Conservation (phyloP, 495 filamentous ascomycete species). For the Tuber microsphaerosporum region DNA sequence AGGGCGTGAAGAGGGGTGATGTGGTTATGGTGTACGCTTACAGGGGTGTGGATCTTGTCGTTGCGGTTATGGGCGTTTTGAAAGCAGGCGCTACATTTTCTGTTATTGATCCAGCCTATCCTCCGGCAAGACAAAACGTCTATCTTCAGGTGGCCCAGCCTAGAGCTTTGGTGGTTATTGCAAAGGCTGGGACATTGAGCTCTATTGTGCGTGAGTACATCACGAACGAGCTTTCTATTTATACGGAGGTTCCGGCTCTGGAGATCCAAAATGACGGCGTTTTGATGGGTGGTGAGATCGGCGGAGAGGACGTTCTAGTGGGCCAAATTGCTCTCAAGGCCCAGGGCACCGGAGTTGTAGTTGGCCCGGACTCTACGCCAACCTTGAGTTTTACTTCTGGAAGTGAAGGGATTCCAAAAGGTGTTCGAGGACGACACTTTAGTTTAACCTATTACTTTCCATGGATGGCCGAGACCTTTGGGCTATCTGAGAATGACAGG, state of each 20-base stretch:
- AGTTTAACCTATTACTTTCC: constrained; percentile 77
- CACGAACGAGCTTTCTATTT: constrained; percentile 61
- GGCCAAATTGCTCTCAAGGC: constrained; percentile 50
- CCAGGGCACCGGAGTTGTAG: constrained; percentile 60
- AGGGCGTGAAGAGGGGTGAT: constrained; percentile 70
- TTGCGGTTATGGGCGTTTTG: constrained; percentile 57
- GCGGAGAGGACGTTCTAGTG: constrained; percentile 61
- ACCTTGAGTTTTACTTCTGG: constrained; percentile 82
- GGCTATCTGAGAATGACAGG: constrained; percentile 62
- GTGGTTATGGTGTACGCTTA: constrained; percentile 92
- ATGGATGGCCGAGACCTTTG: constrained; percentile 86
- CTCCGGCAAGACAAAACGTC: constrained; percentile 77
- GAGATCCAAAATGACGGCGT: constrained; percentile 66
- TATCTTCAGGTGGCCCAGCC: constrained; percentile 86
- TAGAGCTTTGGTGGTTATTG: constrained; percentile 69
- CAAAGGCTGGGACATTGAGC: constrained; percentile 67
- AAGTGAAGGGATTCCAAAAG: constrained; percentile 76
- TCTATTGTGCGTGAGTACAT: constrained; percentile 62
- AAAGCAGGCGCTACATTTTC: constrained; percentile 65
- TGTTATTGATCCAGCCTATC: constrained; percentile 85
- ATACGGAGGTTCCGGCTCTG: constrained; percentile 70
- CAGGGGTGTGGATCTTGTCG: constrained; percentile 66
- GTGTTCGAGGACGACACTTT: constrained; percentile 83
- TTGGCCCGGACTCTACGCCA: constrained; percentile 85
- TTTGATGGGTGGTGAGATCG: constrained; percentile 59